Conservation (phyloP, 2,329 filamentous ascomycete genomes). For the Teratosphaeria destructans region DNA sequence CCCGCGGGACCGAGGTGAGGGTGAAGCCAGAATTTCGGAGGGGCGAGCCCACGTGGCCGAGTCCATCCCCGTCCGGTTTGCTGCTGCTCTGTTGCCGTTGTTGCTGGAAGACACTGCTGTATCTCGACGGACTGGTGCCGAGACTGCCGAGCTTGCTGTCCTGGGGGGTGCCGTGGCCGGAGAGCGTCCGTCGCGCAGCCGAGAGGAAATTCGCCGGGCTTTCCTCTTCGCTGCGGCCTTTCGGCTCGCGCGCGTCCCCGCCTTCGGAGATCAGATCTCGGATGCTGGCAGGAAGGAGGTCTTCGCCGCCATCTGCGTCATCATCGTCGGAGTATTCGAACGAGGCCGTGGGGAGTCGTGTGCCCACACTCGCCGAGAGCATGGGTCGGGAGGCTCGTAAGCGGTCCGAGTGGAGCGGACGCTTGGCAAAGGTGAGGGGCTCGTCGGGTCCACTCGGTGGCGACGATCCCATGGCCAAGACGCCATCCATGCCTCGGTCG, state of each 20-base stretch:
- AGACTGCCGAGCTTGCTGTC: slow-evolving; percentile 39
- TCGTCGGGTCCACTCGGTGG: slow-evolving; percentile 55
- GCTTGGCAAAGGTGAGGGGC: slow-evolving; percentile 55
- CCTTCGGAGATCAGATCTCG: slow-evolving; percentile 51
- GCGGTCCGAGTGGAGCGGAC: slow-evolving; percentile 56
- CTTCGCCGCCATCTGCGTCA: slow-evolving; percentile 73
- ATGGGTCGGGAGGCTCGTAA: slow-evolving; percentile 43
- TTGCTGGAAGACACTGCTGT: slow-evolving; percentile 46
- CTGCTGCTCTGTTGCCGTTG: background rate
- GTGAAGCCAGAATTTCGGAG: slow-evolving; percentile 45
- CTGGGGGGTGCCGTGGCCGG: slow-evolving; percentile 28
- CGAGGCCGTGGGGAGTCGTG: slow-evolving; percentile 23
- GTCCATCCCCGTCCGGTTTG: slow-evolving; percentile 22
- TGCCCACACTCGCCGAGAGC: slow-evolving; percentile 50
- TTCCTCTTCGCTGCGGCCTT: slow-evolving; percentile 46
- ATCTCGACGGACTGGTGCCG: slow-evolving; percentile 52
- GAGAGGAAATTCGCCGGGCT: slow-evolving; percentile 25
- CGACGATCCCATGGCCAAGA: slow-evolving; percentile 39
- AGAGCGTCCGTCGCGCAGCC: slow-evolving; percentile 30
- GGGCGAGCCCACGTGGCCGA: slow-evolving; percentile 55
- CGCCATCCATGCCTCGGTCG: slow-evolving; percentile 41
- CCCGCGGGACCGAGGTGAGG: slow-evolving; percentile 2
- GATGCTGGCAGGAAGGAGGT: slow-evolving; percentile 66
- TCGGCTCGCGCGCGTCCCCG: slow-evolving; percentile 49
- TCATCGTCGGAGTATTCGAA: slow-evolving; percentile 45